These are phyloP conservation scores for Calvatia gigantea DNA, from an alignment of 768 basidiomycete genomes.

Conservation along the genomic window DNA sequence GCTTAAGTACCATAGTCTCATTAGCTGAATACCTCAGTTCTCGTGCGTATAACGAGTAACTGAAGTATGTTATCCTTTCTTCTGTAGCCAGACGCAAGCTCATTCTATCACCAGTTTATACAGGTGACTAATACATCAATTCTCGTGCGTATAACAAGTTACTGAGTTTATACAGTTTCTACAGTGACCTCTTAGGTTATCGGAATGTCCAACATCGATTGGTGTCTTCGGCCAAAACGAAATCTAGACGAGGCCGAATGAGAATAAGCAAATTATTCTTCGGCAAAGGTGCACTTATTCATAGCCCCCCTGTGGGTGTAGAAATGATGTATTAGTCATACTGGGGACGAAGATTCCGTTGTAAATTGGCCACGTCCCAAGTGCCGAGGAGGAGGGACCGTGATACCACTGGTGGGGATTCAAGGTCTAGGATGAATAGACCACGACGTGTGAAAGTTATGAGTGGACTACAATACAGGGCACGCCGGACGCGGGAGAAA, in stretches of 20 bases:
- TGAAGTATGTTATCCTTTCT: too few species aligned
- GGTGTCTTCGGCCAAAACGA: conserved; percentile 73
- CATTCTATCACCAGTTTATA: too few species aligned
- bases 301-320: conserved; percentile 88
- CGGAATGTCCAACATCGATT: conserved; percentile 78
- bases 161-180: too few species aligned
- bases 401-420: conserved; percentile 81
- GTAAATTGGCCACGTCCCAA: conserved; percentile 93
- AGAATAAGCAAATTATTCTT: background rate
- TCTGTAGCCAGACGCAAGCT: too few species aligned
- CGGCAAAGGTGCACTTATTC: conserved; percentile 21
- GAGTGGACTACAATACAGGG: background rate
- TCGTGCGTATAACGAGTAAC: too few species aligned
- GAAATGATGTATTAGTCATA: conserved; percentile 81
- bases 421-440: conserved; percentile 92
- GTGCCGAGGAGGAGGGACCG: conserved; percentile 94
- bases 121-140: too few species aligned
- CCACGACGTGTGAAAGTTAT: conserved; percentile 62
- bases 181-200: too few species aligned
- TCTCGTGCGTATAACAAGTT: too few species aligned
- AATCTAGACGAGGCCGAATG: conserved; percentile 86
- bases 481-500: background rate
- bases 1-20: too few species aligned
- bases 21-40: too few species aligned
- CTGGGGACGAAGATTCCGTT: conserved; percentile 84